phyloP scores from a whole-genome alignment of 164 flowering plant species.

The Vitis riparia region DNA sequence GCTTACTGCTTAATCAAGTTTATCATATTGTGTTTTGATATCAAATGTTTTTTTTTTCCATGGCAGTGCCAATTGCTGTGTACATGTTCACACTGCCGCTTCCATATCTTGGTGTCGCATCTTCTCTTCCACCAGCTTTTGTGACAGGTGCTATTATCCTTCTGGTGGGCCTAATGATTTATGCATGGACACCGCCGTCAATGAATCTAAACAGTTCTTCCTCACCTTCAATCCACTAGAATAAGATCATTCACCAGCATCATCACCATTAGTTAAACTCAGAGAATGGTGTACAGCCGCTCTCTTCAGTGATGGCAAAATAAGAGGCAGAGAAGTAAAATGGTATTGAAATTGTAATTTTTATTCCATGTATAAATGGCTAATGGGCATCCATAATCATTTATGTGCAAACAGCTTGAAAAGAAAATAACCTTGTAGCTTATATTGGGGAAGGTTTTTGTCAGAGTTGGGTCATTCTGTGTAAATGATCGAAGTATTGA shows the following conservation, averaged over 20 bases:
- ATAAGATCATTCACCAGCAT: neutral
- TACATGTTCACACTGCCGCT: constrained; percentile 84
- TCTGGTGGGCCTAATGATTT: constrained; percentile 66
- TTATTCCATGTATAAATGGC: too few relatives aligned
- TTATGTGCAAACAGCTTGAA: too few relatives aligned
- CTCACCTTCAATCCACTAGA: constrained; percentile 6
- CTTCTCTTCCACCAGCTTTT: constrained; percentile 81
- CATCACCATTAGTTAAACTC: neutral
- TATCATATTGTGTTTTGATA: neutral
- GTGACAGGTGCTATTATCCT: constrained; percentile 65
- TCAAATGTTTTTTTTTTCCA: neutral
- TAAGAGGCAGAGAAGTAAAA: too few relatives aligned
- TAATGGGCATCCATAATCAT: too few relatives aligned
- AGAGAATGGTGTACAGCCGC: neutral
- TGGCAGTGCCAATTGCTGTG: constrained; percentile 82
- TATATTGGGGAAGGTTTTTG: too few relatives aligned
- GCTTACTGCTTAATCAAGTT: too few relatives aligned
- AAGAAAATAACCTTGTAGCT: too few relatives aligned
- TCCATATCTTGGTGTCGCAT: constrained; percentile 78
- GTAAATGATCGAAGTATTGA: too few relatives aligned
- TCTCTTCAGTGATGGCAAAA: too few relatives aligned
- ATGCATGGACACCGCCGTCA: constrained; percentile 59
- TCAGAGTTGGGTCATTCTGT: too few relatives aligned
- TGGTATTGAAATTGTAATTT: too few relatives aligned
- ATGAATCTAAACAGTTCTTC: constrained; percentile 1